Conservation (phyloP, 257 asterid genomes). For the Asclepias syriaca region DNA sequence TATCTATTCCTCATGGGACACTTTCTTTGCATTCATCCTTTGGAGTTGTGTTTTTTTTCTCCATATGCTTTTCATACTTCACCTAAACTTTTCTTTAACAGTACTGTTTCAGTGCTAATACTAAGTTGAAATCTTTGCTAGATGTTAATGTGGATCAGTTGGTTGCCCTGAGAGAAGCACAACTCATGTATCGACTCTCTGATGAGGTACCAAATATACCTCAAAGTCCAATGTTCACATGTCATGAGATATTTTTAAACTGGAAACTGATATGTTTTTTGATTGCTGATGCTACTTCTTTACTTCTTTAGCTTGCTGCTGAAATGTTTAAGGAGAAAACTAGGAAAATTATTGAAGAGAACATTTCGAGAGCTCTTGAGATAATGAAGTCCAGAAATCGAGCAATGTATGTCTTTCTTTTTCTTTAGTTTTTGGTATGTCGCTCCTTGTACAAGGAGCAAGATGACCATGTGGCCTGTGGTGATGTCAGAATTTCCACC, state of each 20-base stretch:
- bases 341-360: constrained; percentile 76
- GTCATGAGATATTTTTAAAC: background rate
- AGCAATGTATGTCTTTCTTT: constrained; percentile 39
- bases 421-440: too few species aligned
- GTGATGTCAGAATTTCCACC: too few species aligned
- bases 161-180: constrained; percentile 86
- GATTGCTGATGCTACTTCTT: constrained; percentile 2
- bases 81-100: background rate
- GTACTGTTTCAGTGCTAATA: constrained; percentile 17
- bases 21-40: background rate
- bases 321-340: constrained; percentile 88
- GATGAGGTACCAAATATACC: constrained; percentile 52
- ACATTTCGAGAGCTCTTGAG: constrained; percentile 62
- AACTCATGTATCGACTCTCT: constrained; percentile 64
- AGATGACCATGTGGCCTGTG: too few species aligned
- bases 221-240: background rate
- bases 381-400: constrained; percentile 73
- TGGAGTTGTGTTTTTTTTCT: background rate
- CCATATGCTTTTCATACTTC: background rate
- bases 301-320: constrained; percentile 65
- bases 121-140: constrained; percentile 30
- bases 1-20: background rate
- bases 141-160: constrained; percentile 68
- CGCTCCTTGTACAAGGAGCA: too few species aligned
- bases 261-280: background rate